Conservation (phyloP, 768 basidiomycete species). For the Botryobasidium botryosum region DNA sequence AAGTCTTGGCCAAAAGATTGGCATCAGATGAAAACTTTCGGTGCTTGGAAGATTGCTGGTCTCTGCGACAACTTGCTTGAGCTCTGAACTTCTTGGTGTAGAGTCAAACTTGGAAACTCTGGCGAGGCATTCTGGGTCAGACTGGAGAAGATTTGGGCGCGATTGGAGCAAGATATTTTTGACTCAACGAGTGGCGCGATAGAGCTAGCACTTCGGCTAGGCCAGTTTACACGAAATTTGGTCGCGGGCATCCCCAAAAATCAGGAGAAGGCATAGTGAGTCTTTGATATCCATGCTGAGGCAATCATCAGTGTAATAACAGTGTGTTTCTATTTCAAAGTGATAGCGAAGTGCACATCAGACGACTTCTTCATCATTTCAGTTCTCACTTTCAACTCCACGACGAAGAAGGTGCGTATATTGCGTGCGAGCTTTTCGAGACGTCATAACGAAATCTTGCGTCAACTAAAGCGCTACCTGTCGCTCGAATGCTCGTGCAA, state of each 20-base stretch:
- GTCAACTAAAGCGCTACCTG: conserved; percentile 33
- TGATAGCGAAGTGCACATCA: conserved; percentile 51
- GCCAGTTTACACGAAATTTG: conserved; percentile 70
- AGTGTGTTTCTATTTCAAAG: conserved; percentile 22
- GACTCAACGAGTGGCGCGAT: no score
- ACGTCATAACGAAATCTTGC: conserved; percentile 1
- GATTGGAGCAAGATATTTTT: no score
- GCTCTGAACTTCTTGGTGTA: no score
- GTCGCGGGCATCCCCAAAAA: conserved; percentile 59
- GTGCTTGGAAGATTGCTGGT: no score
- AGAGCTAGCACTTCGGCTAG: conserved; percentile 25
- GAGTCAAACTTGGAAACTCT: no score
- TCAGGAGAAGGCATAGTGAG: conserved; percentile 61
- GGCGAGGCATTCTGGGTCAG: no score
- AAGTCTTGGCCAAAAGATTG: no score
- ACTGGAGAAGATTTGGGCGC: no score
- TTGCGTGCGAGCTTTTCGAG: neutral
- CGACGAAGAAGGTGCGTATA: conserved; percentile 36
- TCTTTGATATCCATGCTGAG: conserved; percentile 5
- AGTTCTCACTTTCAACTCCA: conserved; percentile 61
- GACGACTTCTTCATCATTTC: conserved; percentile 49
- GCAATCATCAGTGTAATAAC: neutral
- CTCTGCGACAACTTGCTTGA: no score
- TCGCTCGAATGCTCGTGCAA: conserved; percentile 55
- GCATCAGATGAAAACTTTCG: no score